Evolutionary conservation across 164 flowering plant species (phyloP), one percentile per base, ranked within the genome.

Genomic region (Cinnamomum micranthum): DNA sequence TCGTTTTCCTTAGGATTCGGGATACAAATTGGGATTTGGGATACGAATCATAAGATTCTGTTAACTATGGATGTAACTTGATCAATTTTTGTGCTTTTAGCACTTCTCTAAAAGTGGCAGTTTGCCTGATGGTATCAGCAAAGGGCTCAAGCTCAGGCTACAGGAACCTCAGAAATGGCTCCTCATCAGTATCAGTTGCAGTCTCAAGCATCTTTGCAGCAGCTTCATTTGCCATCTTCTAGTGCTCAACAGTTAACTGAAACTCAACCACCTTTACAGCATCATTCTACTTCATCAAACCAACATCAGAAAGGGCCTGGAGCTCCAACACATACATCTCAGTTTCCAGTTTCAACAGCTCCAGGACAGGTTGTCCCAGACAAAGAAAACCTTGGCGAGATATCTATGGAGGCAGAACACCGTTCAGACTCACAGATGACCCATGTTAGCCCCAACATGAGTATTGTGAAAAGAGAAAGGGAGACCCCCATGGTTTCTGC

Each of bases 401-500:
- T 65, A 23, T 27, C 71, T 13, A 77, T 68, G 66, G 74, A 72
- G 67, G 35, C 52, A 6, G 79, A 73, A 22, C 35, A 58, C 22
- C 88, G 70, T 19, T 70, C 84, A 72, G 92, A 84, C 75, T 77
- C 86, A 35, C 91, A 78, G 68, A 87, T 85, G 63, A 69, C 76
- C 69, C 87, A 76, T 52, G 82, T 41, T 52, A 82, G 70, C 75
- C 92, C 87, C 63, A 76, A 65, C 78, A 66, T 80, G 69, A 79
- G 33, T 64, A 52, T 76, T 50, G 73, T 67, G 50, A 82, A 73
- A 70, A 89, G 88, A 78, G 92, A 87, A 50, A 83, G 80, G 73
- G 92, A 88, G 28, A 80, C 75, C 63, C 69, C 89, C 24, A 27
- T 86, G 13, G 80, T 65, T 73, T 74, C 87, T 3, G 47, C 76